Evolutionary conservation across 2,329 filamentous ascomycete genomes (phyloP), one percentile per base, ranked within the genome.

Genomic region (Raffaelea albimanens): DNA sequence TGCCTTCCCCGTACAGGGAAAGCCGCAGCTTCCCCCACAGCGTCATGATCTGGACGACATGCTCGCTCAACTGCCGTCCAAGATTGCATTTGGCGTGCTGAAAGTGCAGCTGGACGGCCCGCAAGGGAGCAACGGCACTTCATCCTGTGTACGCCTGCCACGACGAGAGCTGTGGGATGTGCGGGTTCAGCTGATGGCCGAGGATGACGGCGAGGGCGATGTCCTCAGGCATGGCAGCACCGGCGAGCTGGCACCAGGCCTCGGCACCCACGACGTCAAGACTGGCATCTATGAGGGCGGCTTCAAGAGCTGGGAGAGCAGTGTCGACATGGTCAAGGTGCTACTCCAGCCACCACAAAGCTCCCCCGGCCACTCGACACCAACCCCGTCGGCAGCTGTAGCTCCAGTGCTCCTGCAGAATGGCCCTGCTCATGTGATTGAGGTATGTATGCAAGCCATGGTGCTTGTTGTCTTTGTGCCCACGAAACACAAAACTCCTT

Each of bases 251-350:
- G 64, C 65, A 21, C 60, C 74, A 22, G 73, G 75, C 2, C 68
- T 87, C 33, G 82, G 79, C 36, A 72, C 75, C 52, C 80, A 85
- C 53, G 87, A 93, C 63, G 82, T 93, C 54, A 84, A 81, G 62
- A 85, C 85, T 47, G 86, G 86, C 45, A 78, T 91, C 50, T 93
- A 93, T 64, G 87, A 93, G 66, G 87, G 87, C 48, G 87, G 87
- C 21, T 89, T 91, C 69, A 93, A 93, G 69, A 90, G 84, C 58
- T 93, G 87, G 87, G 87, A 93, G 67, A 90, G 86, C 65, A 87
- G 83, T 50, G 72, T 89, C 45, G 87, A 93, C 61, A 70, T 93
- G 18, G 84, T 87, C 44, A 85, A 81, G 59, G 78, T 84, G n/a
- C 63, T 83, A 25, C 71, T 71, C 1, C 58, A 61, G 3, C 68